phyloP scores from a whole-genome alignment of 2,329 filamentous ascomycete genomes.

The Colletotrichum cordylinicola region DNA sequence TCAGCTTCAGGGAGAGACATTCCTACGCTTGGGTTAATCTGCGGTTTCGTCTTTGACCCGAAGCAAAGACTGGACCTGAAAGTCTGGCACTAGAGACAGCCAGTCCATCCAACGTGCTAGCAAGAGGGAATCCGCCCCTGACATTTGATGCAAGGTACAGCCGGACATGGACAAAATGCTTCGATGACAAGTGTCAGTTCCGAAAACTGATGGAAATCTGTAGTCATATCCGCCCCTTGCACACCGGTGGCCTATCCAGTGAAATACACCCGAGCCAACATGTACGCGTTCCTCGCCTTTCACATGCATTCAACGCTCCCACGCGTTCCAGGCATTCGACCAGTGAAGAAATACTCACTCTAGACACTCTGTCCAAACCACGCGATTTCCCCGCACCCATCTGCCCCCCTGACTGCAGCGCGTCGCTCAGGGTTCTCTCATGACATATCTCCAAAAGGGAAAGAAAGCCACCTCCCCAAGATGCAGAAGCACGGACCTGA shows the following conservation, averaged over 20 bases:
- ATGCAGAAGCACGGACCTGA: not conserved
- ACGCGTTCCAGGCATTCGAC: not conserved
- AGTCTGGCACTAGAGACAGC: not conserved
- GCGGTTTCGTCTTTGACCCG: not conserved
- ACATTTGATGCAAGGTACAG: not conserved
- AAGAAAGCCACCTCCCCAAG: not conserved
- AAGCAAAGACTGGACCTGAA: not conserved
- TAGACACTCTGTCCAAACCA: not conserved
- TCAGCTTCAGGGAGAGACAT: not conserved
- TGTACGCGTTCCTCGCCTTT: not conserved
- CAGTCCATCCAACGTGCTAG: not conserved
- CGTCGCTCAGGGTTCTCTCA: not conserved
- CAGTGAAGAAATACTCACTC: not conserved
- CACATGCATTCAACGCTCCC: not conserved
- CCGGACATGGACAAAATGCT: not conserved
- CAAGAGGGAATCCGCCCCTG: not conserved
- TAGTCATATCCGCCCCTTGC: slow-evolving; percentile 6
- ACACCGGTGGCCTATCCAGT: slow-evolving; percentile 3
- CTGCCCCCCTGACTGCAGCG: not conserved
- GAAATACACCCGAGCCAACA: not conserved
- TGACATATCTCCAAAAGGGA: not conserved
- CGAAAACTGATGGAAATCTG: not conserved
- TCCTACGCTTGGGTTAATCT: not conserved
- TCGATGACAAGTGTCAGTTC: not conserved
- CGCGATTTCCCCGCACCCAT: not conserved